These are phyloP conservation scores for Candida ovalis DNA, from an alignment of 805 yeast genomes.

Conservation along the genomic window DNA sequence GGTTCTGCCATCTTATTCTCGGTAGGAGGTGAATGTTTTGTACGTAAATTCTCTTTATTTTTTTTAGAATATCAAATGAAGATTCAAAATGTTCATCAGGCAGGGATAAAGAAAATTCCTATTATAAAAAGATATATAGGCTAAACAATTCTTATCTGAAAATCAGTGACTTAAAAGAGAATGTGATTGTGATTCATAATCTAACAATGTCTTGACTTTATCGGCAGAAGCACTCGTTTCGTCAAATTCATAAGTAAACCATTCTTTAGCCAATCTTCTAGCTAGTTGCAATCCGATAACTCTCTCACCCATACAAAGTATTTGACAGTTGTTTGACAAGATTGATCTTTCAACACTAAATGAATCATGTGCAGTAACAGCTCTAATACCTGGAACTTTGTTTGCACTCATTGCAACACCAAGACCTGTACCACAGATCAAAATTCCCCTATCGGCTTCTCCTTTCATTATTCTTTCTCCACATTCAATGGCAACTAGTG, in stretches of 20 bases:
- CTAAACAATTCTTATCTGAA: too few relatives aligned
- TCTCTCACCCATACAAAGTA: slow-evolving; percentile 46
- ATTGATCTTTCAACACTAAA: slow-evolving; percentile 44
- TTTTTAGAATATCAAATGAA: too few relatives aligned
- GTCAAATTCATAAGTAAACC: slow-evolving; percentile 41
- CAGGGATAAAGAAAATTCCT: too few relatives aligned
- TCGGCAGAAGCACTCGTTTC: slow-evolving; percentile 37
- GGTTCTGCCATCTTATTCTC: too few relatives aligned
- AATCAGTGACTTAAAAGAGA: background rate
- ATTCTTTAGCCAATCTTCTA: slow-evolving; percentile 39
- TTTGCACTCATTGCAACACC: slow-evolving; percentile 48
- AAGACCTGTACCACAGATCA: slow-evolving; percentile 47
- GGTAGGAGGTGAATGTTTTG: too few relatives aligned
- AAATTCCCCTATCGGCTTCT: slow-evolving; percentile 41
- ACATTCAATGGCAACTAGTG: slow-evolving; percentile 40
- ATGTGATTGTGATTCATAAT: slow-evolving; percentile 11
- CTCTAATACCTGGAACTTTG: slow-evolving; percentile 44
- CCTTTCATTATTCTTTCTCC: slow-evolving; percentile 38
- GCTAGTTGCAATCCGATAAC: slow-evolving; percentile 43
- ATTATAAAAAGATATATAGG: background rate
- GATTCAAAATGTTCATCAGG: too few relatives aligned
- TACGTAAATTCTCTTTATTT: too few relatives aligned
- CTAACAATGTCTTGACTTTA: slow-evolving; percentile 29
- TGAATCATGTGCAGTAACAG: slow-evolving; percentile 46
- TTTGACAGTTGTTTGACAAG: slow-evolving; percentile 40